These are phyloP conservation scores for Cytospora chrysosperma DNA, from an alignment of 2,329 filamentous ascomycete species.

Conservation along the genomic window DNA sequence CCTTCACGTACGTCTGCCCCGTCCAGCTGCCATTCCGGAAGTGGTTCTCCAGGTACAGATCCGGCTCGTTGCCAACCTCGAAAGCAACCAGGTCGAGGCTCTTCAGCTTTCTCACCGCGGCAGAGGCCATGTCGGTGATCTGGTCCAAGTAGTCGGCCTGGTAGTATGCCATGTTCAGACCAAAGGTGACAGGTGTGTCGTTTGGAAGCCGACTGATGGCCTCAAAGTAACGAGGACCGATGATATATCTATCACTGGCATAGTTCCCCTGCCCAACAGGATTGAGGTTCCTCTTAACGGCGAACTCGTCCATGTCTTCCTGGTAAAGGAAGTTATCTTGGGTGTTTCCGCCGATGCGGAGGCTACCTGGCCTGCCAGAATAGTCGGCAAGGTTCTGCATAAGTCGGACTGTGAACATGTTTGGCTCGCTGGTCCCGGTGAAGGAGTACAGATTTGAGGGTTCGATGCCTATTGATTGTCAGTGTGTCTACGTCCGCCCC, in stretches of 20 bases:
- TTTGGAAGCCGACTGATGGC: not conserved
- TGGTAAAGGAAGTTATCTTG: not conserved
- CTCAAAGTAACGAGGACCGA: not conserved
- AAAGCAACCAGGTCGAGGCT: not conserved
- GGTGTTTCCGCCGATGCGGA: not conserved
- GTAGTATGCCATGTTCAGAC: slow-evolving; percentile 5
- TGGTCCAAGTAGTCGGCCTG: not conserved
- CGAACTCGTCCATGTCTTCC: not conserved
- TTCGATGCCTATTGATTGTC: not conserved
- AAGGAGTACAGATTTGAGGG: not conserved
- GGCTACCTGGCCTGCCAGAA: not conserved
- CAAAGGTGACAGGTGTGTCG: slow-evolving; percentile 1
- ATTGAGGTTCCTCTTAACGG: not conserved
- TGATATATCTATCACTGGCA: not conserved
- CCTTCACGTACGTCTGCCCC: not conserved
- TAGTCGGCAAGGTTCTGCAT: slow-evolving; percentile 2
- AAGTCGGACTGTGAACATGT: not conserved
- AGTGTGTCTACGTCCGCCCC: not conserved
- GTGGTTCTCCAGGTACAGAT: not conserved
- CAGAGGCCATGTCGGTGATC: not conserved
- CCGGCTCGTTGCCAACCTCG: slow-evolving; percentile 1
- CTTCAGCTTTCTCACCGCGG: not conserved
- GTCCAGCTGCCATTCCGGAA: slow-evolving; percentile 2
- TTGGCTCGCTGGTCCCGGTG: not conserved
- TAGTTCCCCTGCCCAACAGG: not conserved